Conservation (phyloP, 148 eudicot species). For the Dysphania ambrosioides region DNA sequence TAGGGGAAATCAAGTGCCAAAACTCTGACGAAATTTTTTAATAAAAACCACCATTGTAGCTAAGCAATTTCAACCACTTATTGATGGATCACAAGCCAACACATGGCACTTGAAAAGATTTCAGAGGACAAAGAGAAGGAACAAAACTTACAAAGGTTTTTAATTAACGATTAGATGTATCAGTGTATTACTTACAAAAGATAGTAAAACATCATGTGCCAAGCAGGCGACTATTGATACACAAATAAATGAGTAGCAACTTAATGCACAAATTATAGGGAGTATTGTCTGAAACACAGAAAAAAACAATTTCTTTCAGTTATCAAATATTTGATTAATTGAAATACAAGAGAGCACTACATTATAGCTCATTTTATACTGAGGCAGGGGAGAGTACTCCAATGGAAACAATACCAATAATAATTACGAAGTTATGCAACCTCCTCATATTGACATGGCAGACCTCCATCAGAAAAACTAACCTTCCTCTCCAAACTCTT, state of each 20-base stretch:
- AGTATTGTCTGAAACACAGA: constrained; percentile 17
- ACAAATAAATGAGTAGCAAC: constrained; percentile 6
- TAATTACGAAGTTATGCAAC: constrained; percentile 25
- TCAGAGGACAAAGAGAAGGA: not conserved
- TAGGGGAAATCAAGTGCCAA: too few species aligned
- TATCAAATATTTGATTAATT: constrained; percentile 14
- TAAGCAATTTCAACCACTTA: not conserved
- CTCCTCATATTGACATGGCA: not conserved
- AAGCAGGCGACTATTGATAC: constrained; percentile 12
- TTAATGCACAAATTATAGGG: constrained; percentile 18
- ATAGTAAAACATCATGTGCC: constrained; percentile 7
- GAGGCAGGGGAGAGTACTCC: constrained; percentile 18
- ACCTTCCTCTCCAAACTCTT: constrained; percentile 97
- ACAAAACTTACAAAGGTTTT: not conserved
- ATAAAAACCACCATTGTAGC: not conserved
- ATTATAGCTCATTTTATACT: not conserved
- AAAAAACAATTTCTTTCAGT: constrained; percentile 22
- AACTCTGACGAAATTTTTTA: too few species aligned
- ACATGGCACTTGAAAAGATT: not conserved
- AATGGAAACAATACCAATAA: constrained; percentile 21
- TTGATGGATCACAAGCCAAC: not conserved
- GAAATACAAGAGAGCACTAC: constrained; percentile 17
- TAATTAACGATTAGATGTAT: constrained; percentile 1
- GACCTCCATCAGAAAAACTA: constrained; percentile 26
- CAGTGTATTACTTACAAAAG: constrained; percentile 12